phyloP scores from a whole-genome alignment of 345 rosid genomes.

The Eucalyptus paniculata region DNA sequence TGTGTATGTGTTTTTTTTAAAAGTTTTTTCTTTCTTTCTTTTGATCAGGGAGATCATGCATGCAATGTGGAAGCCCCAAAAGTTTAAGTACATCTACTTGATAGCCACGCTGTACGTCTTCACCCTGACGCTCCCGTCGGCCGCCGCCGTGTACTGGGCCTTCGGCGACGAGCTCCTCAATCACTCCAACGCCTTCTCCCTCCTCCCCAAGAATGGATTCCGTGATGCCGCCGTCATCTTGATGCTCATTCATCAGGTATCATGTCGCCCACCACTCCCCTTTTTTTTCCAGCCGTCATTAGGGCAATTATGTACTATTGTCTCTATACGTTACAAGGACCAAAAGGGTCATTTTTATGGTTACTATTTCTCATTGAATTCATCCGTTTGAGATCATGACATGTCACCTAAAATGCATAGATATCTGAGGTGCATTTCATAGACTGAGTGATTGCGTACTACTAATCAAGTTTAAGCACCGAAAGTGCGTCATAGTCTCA shows the following conservation, averaged over 20 bases:
- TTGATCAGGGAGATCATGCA: slow-evolving; percentile 71
- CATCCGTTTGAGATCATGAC: neutral
- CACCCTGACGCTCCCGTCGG: slow-evolving; percentile 94
- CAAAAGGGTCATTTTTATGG: neutral
- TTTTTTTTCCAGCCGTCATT: neutral
- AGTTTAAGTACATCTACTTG: slow-evolving; percentile 93
- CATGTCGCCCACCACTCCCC: no score
- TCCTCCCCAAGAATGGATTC: slow-evolving; percentile 57
- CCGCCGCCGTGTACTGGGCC: slow-evolving; percentile 94
- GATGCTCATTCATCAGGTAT: slow-evolving; percentile 97
- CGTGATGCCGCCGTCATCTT: slow-evolving; percentile 91
- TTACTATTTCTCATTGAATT: neutral
- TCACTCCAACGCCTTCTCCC: slow-evolving; percentile 91
- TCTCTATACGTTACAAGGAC: neutral
- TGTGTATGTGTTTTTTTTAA: no score
- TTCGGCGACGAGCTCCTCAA: slow-evolving; percentile 83
- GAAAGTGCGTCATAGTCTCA: neutral
- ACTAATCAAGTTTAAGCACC: neutral
- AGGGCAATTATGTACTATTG: neutral
- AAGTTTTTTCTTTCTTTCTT: no score
- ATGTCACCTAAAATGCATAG: neutral
- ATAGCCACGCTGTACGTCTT: slow-evolving; percentile 88
- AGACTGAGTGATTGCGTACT: neutral
- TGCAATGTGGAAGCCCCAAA: slow-evolving; percentile 99
- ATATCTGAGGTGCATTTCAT: neutral